Percentiles rank a stretch among this genome's conserved stretches.
These are phyloP conservation scores for Backusella westeae DNA, from an alignment of 192 early-diverging fungal species.

Conservation along the genomic window DNA sequence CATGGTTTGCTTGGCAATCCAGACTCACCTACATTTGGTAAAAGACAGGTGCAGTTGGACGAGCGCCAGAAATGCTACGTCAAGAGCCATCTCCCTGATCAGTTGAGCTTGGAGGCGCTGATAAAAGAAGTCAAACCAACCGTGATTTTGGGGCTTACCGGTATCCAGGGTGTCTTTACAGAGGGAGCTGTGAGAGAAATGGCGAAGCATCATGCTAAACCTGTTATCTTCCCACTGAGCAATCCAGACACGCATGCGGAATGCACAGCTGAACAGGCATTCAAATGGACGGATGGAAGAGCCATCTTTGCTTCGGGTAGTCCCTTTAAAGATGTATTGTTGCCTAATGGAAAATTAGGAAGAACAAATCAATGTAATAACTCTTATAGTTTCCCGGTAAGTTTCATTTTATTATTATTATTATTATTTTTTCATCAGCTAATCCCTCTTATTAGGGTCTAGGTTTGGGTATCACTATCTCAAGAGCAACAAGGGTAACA, in stretches of 20 bases:
- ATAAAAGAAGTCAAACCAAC: constrained; percentile 44
- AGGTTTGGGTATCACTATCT: constrained; percentile 81
- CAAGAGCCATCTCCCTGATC: constrained; percentile 41
- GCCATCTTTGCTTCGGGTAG: constrained; percentile 97
- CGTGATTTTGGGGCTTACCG: constrained; percentile 41
- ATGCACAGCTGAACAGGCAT: constrained; percentile 92
- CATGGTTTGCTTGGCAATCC: constrained; percentile 42
- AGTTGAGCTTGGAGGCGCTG: constrained; percentile 36
- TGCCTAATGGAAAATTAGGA: constrained; percentile 57
- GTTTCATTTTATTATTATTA: constrained; percentile 17
- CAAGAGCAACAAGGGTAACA: constrained; percentile 66
- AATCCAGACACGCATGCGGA: constrained; percentile 90
- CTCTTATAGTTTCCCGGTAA: constrained; percentile 91
- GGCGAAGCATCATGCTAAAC: constrained; percentile 69
- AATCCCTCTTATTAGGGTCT: constrained; percentile 54
- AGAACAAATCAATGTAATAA: constrained; percentile 91
- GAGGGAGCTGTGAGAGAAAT: constrained; percentile 53
- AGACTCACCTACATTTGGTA: background rate
- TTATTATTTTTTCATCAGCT: background rate
- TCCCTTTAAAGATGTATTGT: constrained; percentile 78
- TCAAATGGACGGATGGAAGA: constrained; percentile 78
- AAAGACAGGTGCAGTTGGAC: constrained; percentile 27
- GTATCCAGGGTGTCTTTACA: constrained; percentile 40
- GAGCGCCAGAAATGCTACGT: constrained; percentile 40
- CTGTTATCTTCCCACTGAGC: constrained; percentile 90